Evolutionary conservation across 306 rosid genomes (phyloP), one percentile per base, ranked within the genome.

Genomic region (Lablab purpureus): DNA sequence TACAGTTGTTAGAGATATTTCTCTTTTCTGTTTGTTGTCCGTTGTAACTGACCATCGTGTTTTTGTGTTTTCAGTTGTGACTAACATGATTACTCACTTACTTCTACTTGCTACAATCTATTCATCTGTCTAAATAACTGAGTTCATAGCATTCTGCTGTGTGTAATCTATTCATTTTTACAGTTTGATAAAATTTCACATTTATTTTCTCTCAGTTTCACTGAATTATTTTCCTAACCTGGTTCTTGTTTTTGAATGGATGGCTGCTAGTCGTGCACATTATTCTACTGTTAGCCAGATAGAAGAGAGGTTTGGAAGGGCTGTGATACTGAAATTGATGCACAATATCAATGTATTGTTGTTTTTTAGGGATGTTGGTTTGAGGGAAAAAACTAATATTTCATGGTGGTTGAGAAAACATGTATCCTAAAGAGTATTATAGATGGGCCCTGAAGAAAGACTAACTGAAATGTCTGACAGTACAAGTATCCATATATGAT

Each of bases 321-420:
- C 13, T 27, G 60, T 46, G 76, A 18, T 64, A 49, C 58, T 14
- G 18, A 28, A 76, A 79, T 34, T 64, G 71, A 55, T 67, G 69
- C 46, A 32, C 1, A 4, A 9, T 15, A 45, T 40, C 6, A 59
- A 74, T 73, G 27, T 11, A 46, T 30, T 52, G 41, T 40, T 70
- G 32, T 54, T 55, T 75, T 75, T 12, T 60, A 4, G 62, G 62
- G 27, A 34, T 36, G 40, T 70, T 10, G 3, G 3, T 45, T 76
- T 70, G 28, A 40, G 25, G 52, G 18, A 43, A 62, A 30, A 52
- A 62, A 55, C 34, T n/a, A 2, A 36, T 75, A n/a, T 27, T 46
- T 43, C 66, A 36, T 56, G 79, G 54, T 58, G 62, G 56, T 43
- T 41, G 58, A 1, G 68, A 11, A 49, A 62, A 34, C 34, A 2